Base-by-base conservation (phyloP, 441 rosid species). In the Bocquillonia castaneifolia region DNA sequence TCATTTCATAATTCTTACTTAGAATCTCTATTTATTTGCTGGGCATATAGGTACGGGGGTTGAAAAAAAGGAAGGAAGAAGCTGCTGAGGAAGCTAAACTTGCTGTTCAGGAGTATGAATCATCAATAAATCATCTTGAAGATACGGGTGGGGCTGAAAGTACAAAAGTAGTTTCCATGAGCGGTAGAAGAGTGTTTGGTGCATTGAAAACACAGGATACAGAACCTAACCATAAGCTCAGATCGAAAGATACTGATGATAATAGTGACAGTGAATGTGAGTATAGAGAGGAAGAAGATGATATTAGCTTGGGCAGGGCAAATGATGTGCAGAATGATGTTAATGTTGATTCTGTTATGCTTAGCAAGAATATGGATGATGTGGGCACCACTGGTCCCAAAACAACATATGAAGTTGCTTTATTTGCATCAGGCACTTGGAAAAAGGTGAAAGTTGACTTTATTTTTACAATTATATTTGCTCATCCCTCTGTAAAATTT, bases 121-220 rank as follows among this genome's bases (percentile, higher is more conserved):
- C 72, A 20, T 79, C 84, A 23, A 54, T 74, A 68, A 76, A 71
- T 70, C 84, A 82, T 63, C 72, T 79, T 79, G 88, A 87, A 64
- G 83, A 75, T 70, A 29, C 75, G 58, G 81, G 57, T 71, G 86
- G 61, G 64, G 75, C 37, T 45, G 90, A 76, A 80, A 81, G 77
- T 60, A 22, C 64, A 10, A 78, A 80, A 36, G 25, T 45, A 10
- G 77, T 77, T 44, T 55, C 50, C 58, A 73, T 72, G 60, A 82
- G 84, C 77, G 97, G 99, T 64, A 87, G 87, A 84, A 88, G 85
- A 82, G 85, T 86, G 60, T 93, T 93, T 74, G 96, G 99, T 70
- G 77, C 79, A 37, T 76, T 88, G 51, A 81, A 76, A 71, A 78
- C 56, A 32, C 83, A 85, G 71, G 80, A 20, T 69, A 67, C 73